phyloP scores from a whole-genome alignment of 169 alveolate species.

The Besnoitia besnoiti region DNA sequence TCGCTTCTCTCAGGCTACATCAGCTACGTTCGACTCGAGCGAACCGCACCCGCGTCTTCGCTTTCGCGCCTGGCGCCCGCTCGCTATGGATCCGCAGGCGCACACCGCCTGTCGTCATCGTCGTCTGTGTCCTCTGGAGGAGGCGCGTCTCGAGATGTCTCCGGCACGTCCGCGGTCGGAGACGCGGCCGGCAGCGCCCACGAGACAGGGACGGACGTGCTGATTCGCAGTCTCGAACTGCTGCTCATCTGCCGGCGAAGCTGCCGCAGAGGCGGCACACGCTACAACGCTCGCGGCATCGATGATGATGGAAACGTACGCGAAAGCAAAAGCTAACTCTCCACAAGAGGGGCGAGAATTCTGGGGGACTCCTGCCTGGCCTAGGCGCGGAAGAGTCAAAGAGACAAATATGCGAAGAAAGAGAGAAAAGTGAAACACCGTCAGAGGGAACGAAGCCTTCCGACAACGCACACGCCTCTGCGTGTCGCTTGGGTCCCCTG shows the following conservation, averaged over 20 bases:
- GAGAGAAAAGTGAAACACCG: no score
- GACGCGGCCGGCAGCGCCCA: background rate
- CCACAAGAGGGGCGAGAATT: background rate
- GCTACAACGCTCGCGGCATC: constrained; percentile 80
- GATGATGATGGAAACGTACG: constrained; percentile 79
- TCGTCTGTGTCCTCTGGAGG: background rate
- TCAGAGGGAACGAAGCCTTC: no score
- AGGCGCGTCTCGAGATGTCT: background rate
- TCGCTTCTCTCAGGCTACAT: background rate
- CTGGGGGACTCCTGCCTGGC: no score
- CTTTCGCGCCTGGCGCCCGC: background rate
- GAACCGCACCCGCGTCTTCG: background rate
- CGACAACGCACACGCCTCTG: no score
- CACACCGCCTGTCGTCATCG: no score
- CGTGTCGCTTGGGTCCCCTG: no score
- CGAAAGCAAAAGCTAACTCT: background rate
- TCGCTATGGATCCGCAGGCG: no score
- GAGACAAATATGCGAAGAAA: no score
- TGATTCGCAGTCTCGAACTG: constrained; percentile 43
- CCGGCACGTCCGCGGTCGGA: background rate
- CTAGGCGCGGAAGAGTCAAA: no score
- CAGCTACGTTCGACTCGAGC: background rate
- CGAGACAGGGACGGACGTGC: background rate
- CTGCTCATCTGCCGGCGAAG: constrained; percentile 80
- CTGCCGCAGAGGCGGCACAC: constrained; percentile 79